These are phyloP conservation scores for Paramecium sonneborni DNA, from an alignment of 73 alveolate genomes.

Conservation along the genomic window DNA sequence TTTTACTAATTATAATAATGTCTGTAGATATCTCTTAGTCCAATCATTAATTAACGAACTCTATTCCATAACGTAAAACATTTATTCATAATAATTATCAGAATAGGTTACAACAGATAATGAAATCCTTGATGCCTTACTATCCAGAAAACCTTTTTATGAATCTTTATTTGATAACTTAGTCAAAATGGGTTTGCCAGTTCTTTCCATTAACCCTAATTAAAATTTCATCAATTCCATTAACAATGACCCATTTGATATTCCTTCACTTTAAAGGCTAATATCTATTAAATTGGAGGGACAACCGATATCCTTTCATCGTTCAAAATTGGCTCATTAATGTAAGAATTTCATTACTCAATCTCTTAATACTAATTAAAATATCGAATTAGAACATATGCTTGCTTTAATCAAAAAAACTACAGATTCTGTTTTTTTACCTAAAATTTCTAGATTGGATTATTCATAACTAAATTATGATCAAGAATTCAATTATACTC, in stretches of 20 bases:
- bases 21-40: too few species aligned
- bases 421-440: too few species aligned
- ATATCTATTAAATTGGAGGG: too few species aligned
- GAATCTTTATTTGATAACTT: background rate
- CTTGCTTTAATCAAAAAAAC: too few species aligned
- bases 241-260: background rate
- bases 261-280: background rate
- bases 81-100: too few species aligned
- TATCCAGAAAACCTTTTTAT: slow-evolving; percentile 24
- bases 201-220: too few species aligned
- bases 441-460: too few species aligned
- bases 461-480: background rate
- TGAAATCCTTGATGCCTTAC: background rate
- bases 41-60: too few species aligned
- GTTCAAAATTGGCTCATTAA: background rate
- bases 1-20: background rate
- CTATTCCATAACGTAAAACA: too few species aligned
- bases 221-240: too few species aligned
- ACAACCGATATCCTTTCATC: background rate
- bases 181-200: slow-evolving; percentile 6
- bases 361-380: background rate
- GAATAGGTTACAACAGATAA: background rate
- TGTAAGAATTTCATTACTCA: background rate
- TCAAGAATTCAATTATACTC: background rate
- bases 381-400: background rate